Conservation (phyloP, 2,329 filamentous ascomycete genomes). For the Pseudogymnoascus sp. region DNA sequence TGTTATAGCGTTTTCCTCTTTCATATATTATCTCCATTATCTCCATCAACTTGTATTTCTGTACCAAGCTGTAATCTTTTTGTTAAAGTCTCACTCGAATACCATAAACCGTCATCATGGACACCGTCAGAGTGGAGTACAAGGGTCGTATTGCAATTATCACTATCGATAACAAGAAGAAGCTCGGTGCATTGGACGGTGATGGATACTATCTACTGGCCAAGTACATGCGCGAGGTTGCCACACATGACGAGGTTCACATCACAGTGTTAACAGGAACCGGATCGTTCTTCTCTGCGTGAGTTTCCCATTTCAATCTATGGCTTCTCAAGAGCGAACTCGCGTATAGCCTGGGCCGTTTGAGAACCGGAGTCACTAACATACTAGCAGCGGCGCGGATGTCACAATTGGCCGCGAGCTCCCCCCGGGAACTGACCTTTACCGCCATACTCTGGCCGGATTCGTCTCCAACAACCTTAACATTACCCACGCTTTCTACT, state of each 20-base stretch:
- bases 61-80: neutral
- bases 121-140: conserved; percentile 43
- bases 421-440: conserved; percentile 33
- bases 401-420: conserved; percentile 49
- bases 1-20: neutral
- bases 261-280: conserved; percentile 77
- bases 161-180: conserved; percentile 75
- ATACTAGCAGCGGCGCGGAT: conserved; percentile 61
- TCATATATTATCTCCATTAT: neutral
- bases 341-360: neutral
- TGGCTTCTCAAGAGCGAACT: neutral
- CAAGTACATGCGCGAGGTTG: conserved; percentile 67
- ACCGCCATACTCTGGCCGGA: conserved; percentile 52
- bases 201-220: conserved; percentile 72
- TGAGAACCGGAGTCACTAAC: conserved; percentile 13
- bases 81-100: neutral
- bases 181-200: conserved; percentile 75
- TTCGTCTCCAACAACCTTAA: conserved; percentile 86
- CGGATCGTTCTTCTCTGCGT: conserved; percentile 77
- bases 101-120: neutral
- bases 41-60: neutral
- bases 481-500: conserved; percentile 82
- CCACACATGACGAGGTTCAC: conserved; percentile 68
- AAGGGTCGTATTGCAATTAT: conserved; percentile 69
- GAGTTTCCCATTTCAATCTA: conserved; percentile 29